These are phyloP conservation scores for Globisporangium paddicum DNA, from an alignment of 352 stramenopile species.

Conservation along the genomic window DNA sequence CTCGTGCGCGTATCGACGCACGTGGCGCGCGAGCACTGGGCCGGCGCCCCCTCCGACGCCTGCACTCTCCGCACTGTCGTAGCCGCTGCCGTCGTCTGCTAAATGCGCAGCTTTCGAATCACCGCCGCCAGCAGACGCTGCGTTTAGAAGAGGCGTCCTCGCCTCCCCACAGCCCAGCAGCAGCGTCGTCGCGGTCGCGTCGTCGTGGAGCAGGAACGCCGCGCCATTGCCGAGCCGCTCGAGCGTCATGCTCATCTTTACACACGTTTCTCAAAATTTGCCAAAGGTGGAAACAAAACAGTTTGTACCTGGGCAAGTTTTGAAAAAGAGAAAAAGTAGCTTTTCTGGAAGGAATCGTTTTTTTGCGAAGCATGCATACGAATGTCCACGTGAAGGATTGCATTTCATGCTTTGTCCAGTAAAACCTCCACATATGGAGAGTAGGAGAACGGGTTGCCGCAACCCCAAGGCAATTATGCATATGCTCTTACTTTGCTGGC, in stretches of 20 bases:
- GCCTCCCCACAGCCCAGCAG: constrained; percentile 64
- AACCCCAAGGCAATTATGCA: too few species aligned
- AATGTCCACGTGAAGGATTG: too few species aligned
- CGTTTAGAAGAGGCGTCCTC: constrained; percentile 9
- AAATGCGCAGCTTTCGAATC: constrained; percentile 16
- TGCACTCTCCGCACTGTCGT: constrained; percentile 17
- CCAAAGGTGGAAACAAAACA: too few species aligned
- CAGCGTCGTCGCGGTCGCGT: constrained; percentile 34
- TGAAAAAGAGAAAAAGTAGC: too few species aligned
- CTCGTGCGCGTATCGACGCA: constrained; percentile 49
- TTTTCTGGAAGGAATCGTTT: too few species aligned
- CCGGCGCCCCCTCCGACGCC: constrained; percentile 20
- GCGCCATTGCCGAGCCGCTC: constrained; percentile 66
- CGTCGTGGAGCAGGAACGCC: constrained; percentile 64
- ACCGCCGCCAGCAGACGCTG: neutral
- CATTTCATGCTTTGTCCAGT: too few species aligned
- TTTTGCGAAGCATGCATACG: too few species aligned
- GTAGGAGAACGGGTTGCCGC: too few species aligned
- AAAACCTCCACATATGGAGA: too few species aligned
- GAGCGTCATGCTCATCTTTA: constrained; percentile 63
- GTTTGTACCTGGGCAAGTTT: too few species aligned
- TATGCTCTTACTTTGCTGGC: too few species aligned
- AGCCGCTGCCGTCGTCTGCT: constrained; percentile 36
- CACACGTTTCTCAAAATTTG: too few species aligned
- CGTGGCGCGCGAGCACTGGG: constrained; percentile 6